These are phyloP conservation scores for Tetragonia tetragonoides DNA, from an alignment of 148 eudicot genomes.

Conservation along the genomic window DNA sequence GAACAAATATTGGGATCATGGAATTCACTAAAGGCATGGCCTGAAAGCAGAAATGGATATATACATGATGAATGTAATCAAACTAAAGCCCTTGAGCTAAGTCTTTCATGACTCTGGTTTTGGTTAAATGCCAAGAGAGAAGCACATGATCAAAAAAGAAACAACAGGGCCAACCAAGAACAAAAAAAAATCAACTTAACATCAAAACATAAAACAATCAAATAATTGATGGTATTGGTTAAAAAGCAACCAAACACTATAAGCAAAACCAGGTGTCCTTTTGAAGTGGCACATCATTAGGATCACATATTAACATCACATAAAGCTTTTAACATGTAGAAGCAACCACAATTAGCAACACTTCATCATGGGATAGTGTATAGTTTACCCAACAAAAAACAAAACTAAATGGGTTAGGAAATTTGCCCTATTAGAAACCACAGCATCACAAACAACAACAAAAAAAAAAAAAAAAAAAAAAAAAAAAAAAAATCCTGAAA, in stretches of 20 bases:
- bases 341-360: background rate
- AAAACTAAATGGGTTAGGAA: no score
- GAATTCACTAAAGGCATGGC: background rate
- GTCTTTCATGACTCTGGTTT: no score
- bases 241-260: background rate
- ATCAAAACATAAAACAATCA: background rate
- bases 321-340: no score
- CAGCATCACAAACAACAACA: background rate
- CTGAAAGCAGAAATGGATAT: background rate
- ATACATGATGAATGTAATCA: slow-evolving; percentile 1
- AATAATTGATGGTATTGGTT: background rate
- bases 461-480: background rate
- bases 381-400: no score
- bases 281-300: background rate
- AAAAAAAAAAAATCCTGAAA: background rate
- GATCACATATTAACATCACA: background rate
- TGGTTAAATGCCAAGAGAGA: background rate
- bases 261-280: background rate
- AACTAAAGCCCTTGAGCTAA: no score
- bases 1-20: no score
- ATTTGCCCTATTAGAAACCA: background rate
- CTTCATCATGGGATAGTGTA: background rate
- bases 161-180: no score
- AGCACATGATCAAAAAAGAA: no score
- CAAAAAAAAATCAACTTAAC: no score